Evolutionary conservation across 768 basidiomycete genomes (phyloP), one percentile per base, ranked within the genome.

Genomic region (Phaeolepiota aurea): DNA sequence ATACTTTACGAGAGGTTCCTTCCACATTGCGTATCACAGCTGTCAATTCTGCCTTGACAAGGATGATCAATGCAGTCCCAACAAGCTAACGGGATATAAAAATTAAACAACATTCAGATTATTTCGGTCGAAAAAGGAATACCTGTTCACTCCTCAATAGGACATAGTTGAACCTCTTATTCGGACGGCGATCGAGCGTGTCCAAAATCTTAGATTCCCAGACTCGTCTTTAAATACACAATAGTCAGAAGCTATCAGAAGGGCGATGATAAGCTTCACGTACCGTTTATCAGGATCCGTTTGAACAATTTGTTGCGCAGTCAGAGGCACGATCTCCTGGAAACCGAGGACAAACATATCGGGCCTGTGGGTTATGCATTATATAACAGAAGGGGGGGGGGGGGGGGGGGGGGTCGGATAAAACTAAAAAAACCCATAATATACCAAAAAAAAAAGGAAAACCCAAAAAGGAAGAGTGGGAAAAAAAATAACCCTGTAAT

Each of bases 301-400:
- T 58, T 96, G 92, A 12, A 97, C 71, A 32, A 99, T 97, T 57
- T 97, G 93, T 52, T 93, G 90, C 2, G 96, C 90, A n/a, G 90
- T 97, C 35, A 99, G 73, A 3, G 92, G 91, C 0, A 99, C 96
- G 40, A 99, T 92, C 61, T 99, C 96, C 60, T 99, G 93, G 56
- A 97, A 96, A 2, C 87, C 89, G 20, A 97, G 68, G 15, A 82
- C 82, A 55, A 94, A 82, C 46, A 98, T 79, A 54, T 97, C 92
- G 4, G 92, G 91, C 32, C 87, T 87, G 42, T 9, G 40, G 25
- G 34, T 18, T 14, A 28, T 36, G 35, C 37, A 22, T 16, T 22
- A 16, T 9, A 22, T 45, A 9, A 15, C n/a, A 7, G 25, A 28
- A 7, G 25, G n/a, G 25, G 25, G n/a, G n/a, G n/a, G n/a, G n/a